Evolutionary conservation across 805 yeast species (phyloP).

Genomic region (Ogataea naganishii): DNA sequence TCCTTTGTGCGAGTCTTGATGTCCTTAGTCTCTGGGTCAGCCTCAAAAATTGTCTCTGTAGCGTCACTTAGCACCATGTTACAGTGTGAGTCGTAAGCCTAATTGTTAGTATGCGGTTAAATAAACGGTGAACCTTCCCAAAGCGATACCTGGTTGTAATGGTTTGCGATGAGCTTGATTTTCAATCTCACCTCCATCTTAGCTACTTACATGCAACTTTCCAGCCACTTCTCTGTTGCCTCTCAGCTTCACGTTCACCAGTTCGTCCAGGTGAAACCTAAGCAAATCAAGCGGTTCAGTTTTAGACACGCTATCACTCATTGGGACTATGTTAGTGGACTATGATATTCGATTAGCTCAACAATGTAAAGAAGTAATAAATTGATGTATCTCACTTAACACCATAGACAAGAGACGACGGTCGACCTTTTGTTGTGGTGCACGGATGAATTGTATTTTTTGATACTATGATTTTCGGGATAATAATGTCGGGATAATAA

Average conservation of each 20-base stretch:
- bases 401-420: too few species aligned
- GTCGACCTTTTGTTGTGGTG: too few species aligned
- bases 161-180: not conserved
- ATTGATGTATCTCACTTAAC: too few species aligned
- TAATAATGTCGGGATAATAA: too few species aligned
- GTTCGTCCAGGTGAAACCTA: constrained; percentile 79
- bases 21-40: constrained; percentile 40
- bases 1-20: constrained; percentile 39
- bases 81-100: constrained; percentile 93
- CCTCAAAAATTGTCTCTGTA: constrained; percentile 64
- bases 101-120: constrained; percentile 6
- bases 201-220: constrained; percentile 56
- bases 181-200: too few species aligned
- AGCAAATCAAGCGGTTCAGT: constrained; percentile 87
- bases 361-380: too few species aligned
- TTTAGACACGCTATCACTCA: constrained; percentile 17
- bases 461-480: too few species aligned
- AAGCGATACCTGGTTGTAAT: not conserved
- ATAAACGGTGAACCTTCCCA: not conserved
- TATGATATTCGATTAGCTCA: too few species aligned
- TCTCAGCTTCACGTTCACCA: constrained; percentile 78
- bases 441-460: too few species aligned
- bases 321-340: too few species aligned
- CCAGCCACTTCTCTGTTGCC: constrained; percentile 93
- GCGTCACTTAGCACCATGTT: constrained; percentile 94